Evolutionary conservation across 2,329 filamentous ascomycete species (phyloP).

Genomic region (Teratosphaeria gauchensis): DNA sequence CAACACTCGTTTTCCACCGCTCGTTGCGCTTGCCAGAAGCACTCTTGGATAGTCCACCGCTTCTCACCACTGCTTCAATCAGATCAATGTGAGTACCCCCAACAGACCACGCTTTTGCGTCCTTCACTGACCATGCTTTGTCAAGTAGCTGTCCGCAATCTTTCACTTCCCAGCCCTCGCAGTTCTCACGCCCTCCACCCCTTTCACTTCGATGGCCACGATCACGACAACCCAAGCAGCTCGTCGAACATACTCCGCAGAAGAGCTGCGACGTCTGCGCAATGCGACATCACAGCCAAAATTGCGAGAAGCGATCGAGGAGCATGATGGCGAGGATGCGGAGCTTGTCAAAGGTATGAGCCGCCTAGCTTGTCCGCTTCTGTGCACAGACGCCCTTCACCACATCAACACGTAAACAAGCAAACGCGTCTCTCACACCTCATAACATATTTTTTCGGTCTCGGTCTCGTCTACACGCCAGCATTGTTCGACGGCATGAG

Average conservation of each 20-base stretch:
- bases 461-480: not conserved
- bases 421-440: not conserved
- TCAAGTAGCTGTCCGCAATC: not conserved
- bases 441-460: not conserved
- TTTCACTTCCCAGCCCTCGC: not conserved
- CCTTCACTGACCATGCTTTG: not conserved
- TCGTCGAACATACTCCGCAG: conserved; percentile 29
- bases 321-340: conserved; percentile 27
- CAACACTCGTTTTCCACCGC: not conserved
- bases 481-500: not conserved
- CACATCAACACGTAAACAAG: not conserved
- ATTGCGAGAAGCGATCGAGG: conserved; percentile 26
- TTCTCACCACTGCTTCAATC: not conserved
- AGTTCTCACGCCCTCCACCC: not conserved
- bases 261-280: conserved; percentile 27
- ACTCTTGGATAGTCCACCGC: conserved; percentile 1
- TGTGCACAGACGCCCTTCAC: not conserved
- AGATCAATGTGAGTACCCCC: not conserved
- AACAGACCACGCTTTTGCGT: not conserved
- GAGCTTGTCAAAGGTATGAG: conserved; percentile 28
- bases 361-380: conserved; percentile 1
- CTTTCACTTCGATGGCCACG: not conserved
- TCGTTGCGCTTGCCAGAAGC: not conserved
- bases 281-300: conserved; percentile 25
- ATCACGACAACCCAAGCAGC: conserved; percentile 14